Evolutionary conservation across 2,329 filamentous ascomycete species (phyloP).

Genomic region (Nannizziopsis barbatae): DNA sequence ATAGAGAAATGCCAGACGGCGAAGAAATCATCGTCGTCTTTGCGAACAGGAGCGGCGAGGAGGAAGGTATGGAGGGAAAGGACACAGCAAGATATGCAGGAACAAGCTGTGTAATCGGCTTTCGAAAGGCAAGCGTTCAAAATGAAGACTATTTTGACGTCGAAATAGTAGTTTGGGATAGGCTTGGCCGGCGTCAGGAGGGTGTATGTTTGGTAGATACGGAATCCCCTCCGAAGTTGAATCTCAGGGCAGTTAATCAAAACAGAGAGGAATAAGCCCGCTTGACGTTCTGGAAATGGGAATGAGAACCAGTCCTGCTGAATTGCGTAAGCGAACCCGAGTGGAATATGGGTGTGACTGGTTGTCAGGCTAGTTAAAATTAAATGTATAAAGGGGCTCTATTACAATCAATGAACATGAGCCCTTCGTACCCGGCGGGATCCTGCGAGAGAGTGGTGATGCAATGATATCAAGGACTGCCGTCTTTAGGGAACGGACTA

Average conservation of each 20-base stretch:
- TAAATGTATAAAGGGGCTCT: too few species aligned
- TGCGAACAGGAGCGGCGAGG: slow-evolving; percentile 38
- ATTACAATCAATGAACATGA: too few species aligned
- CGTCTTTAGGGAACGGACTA: too few species aligned
- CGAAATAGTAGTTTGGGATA: slow-evolving; percentile 37
- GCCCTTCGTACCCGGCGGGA: not conserved
- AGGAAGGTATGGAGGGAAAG: slow-evolving; percentile 28
- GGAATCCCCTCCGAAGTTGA: slow-evolving; percentile 29
- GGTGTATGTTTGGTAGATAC: slow-evolving; percentile 40
- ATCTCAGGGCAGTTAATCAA: slow-evolving; percentile 22
- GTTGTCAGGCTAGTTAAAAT: too few species aligned
- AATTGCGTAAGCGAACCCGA: too few species aligned
- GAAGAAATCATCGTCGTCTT: slow-evolving; percentile 36
- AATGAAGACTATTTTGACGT: slow-evolving; percentile 12
- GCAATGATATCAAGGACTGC: too few species aligned
- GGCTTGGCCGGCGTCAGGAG: slow-evolving; percentile 36
- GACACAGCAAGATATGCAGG: slow-evolving; percentile 38
- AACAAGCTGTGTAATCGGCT: slow-evolving; percentile 36
- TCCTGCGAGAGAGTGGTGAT: not conserved
- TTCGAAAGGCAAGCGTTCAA: slow-evolving; percentile 16
- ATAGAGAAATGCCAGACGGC: slow-evolving; percentile 14
- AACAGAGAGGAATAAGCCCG: slow-evolving; percentile 1
- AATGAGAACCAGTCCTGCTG: too few species aligned
- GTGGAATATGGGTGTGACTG: too few species aligned
- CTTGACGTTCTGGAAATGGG: too few species aligned